These are phyloP conservation scores for Kwoniella newhampshirensis DNA, from an alignment of 768 basidiomycete genomes.

Conservation along the genomic window DNA sequence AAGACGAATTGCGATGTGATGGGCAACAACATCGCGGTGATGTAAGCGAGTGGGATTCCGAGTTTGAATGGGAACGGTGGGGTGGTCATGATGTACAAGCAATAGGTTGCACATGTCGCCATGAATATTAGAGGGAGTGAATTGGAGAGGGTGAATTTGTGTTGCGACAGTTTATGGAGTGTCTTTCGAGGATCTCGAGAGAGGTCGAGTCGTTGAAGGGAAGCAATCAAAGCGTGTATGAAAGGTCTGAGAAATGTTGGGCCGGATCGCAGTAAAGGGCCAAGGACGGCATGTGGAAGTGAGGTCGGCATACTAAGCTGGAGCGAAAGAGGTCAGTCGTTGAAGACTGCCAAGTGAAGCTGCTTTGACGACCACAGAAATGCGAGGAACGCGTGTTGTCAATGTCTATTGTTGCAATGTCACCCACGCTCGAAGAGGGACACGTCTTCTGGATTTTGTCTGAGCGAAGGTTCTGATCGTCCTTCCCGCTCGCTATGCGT, in stretches of 20 bases:
- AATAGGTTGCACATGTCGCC: constrained; percentile 80
- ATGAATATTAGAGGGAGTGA: constrained; percentile 74
- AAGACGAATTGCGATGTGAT: constrained; percentile 87
- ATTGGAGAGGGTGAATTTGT: constrained; percentile 45
- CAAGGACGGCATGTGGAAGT: no score
- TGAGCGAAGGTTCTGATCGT: no score
- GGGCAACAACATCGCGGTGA: constrained; percentile 70
- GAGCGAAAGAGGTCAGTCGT: no score
- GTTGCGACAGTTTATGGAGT: constrained; percentile 29
- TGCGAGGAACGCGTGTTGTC: no score
- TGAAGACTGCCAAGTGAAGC: no score
- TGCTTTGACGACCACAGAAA: no score
- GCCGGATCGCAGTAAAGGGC: constrained; percentile 3
- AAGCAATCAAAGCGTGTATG: constrained; percentile 36
- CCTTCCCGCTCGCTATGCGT: no score
- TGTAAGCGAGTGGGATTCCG: constrained; percentile 70
- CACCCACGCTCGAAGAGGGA: no score
- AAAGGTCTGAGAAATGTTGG: constrained; percentile 30
- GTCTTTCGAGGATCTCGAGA: constrained; percentile 44
- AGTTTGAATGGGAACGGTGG: constrained; percentile 59
- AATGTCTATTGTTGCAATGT: no score
- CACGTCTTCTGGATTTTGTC: no score
- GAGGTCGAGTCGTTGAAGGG: constrained; percentile 45
- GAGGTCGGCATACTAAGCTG: no score
- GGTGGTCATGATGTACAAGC: constrained; percentile 81